Conservation (phyloP, 139 green algal species). For the Chlamydomonas schloesseri region DNA sequence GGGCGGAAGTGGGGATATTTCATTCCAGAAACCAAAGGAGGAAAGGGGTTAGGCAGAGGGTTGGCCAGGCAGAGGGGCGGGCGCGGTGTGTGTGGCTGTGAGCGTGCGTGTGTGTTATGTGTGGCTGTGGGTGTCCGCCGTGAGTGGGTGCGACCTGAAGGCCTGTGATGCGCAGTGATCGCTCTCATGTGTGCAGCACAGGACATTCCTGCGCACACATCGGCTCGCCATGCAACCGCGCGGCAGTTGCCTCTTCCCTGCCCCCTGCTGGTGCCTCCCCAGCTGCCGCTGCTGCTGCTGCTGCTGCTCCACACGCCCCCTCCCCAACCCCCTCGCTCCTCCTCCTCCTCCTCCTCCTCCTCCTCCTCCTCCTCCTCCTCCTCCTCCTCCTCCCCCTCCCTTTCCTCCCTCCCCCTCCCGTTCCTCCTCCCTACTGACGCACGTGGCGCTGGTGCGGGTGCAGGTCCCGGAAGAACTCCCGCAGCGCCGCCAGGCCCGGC, state of each 20-base stretch:
- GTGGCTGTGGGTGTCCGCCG: too few relatives aligned
- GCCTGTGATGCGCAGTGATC: too few relatives aligned
- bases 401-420: neutral
- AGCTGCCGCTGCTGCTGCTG: too few relatives aligned
- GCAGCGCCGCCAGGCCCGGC: constrained; percentile 51
- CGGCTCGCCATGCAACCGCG: too few relatives aligned
- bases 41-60: neutral
- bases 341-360: neutral
- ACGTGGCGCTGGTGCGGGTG: constrained; percentile 56
- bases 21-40: neutral
- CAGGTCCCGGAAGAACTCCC: constrained; percentile 62
- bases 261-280: too few relatives aligned
- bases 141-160: too few relatives aligned
- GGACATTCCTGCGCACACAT: too few relatives aligned
- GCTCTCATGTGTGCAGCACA: too few relatives aligned
- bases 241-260: too few relatives aligned
- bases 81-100: neutral
- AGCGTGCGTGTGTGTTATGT: too few relatives aligned
- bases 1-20: neutral
- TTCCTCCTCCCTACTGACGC: neutral
- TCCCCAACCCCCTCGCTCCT: too few relatives aligned
- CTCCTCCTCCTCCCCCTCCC: neutral
- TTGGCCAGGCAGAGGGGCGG: too few relatives aligned
- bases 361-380: neutral
- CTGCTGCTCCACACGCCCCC: neutral